Conservation (phyloP, 805 yeast genomes). For the Metahyphopichia silvanorum region DNA sequence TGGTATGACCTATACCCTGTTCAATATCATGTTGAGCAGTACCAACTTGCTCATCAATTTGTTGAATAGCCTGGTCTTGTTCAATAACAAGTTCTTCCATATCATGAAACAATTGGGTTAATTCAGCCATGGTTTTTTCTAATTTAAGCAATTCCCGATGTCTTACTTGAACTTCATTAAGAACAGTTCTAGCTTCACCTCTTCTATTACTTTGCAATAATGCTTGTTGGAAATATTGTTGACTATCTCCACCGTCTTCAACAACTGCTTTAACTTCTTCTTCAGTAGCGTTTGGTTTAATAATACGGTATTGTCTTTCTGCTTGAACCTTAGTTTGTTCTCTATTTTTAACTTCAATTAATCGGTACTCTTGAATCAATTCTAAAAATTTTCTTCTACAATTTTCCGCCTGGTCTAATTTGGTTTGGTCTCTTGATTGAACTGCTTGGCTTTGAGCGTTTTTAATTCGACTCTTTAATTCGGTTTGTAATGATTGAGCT, state of each 20-base stretch:
- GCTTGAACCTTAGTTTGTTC: slow-evolving; percentile 85
- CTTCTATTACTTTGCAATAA: slow-evolving; percentile 80
- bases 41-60: slow-evolving; percentile 74
- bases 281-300: slow-evolving; percentile 80
- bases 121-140: slow-evolving; percentile 93
- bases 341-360: slow-evolving; percentile 81
- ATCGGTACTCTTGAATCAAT: slow-evolving; percentile 81
- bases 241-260: slow-evolving; percentile 72
- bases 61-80: slow-evolving; percentile 85
- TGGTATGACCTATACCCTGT: slow-evolving; percentile 91
- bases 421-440: slow-evolving; percentile 61
- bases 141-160: slow-evolving; percentile 93
- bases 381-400: slow-evolving; percentile 81
- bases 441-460: slow-evolving; percentile 67
- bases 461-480: slow-evolving; percentile 74
- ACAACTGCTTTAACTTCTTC: slow-evolving; percentile 83
- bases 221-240: slow-evolving; percentile 94
- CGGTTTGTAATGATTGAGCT: slow-evolving; percentile 72
- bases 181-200: slow-evolving; percentile 93
- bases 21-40: slow-evolving; percentile 88
- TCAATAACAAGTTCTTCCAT: slow-evolving; percentile 96
- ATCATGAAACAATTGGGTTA: slow-evolving; percentile 90
- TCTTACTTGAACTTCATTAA: slow-evolving; percentile 93
- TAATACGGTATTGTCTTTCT: slow-evolving; percentile 87
- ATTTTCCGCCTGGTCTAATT: slow-evolving; percentile 87